A percentile compares a stretch with the other conserved stretches of the same genome.
phyloP scores from a whole-genome alignment of 805 yeast species.

The Ogataea populi-albae region DNA sequence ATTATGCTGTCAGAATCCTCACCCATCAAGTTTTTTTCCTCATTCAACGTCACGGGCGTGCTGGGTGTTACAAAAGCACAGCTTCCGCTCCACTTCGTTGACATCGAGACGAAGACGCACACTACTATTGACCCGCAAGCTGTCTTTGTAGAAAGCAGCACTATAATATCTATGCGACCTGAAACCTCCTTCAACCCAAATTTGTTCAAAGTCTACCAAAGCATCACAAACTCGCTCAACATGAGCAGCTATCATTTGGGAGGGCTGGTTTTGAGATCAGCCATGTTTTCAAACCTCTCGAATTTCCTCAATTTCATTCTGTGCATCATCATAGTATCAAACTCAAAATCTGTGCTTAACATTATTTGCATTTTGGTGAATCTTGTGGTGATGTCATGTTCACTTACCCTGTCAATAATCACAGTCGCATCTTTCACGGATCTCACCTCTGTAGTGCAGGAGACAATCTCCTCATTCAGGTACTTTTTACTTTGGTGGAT shows the following conservation, averaged over 20 bases:
- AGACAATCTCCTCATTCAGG: slow-evolving; percentile 11
- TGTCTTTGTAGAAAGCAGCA: slow-evolving; percentile 7
- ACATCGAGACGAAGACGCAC: slow-evolving; percentile 1
- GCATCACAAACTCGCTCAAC: slow-evolving; percentile 9
- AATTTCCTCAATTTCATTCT: slow-evolving; percentile 12
- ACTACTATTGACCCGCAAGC: not conserved
- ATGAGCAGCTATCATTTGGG: slow-evolving; percentile 15
- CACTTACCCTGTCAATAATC: slow-evolving; percentile 10
- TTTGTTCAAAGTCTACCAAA: slow-evolving; percentile 11
- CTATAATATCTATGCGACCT: slow-evolving; percentile 7
- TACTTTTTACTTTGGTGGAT: slow-evolving; percentile 18
- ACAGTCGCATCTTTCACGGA: slow-evolving; percentile 9
- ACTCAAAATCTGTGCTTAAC: slow-evolving; percentile 9
- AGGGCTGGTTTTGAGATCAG: slow-evolving; percentile 9
- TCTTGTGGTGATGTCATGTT: slow-evolving; percentile 8
- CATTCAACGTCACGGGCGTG: slow-evolving; percentile 1
- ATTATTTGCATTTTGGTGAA: slow-evolving; percentile 8
- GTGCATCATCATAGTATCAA: slow-evolving; percentile 11
- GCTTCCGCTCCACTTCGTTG: not conserved
- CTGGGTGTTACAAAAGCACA: no score
- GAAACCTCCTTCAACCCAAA: slow-evolving; percentile 9
- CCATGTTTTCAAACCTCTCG: slow-evolving; percentile 12
- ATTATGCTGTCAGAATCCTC: not conserved
- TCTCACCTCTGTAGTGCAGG: slow-evolving; percentile 11
- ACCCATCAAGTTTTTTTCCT: not conserved